Conservation (phyloP, 2,329 filamentous ascomycete genomes). For the Stemphylium vesicarium region DNA sequence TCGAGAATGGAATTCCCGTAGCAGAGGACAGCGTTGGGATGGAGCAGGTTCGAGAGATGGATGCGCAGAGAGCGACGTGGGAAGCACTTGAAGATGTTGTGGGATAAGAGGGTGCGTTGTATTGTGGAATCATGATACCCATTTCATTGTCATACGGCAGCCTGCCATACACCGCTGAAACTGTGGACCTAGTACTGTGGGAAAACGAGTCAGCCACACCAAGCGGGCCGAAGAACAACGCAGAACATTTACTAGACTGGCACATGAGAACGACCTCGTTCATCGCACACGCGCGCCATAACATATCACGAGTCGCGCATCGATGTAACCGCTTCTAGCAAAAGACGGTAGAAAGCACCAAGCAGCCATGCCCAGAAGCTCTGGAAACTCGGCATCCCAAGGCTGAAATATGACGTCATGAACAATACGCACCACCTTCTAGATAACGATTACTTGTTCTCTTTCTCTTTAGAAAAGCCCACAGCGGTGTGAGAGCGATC, state of each 20-base stretch:
- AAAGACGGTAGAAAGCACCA: too few species aligned
- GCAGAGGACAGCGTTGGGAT: conserved; percentile 17
- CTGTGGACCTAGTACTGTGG: not conserved
- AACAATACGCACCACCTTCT: too few species aligned
- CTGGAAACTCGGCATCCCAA: too few species aligned
- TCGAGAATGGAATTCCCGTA: conserved; percentile 10
- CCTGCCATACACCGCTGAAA: not conserved
- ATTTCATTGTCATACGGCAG: not conserved
- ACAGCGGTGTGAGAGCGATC: too few species aligned
- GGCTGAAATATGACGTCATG: too few species aligned
- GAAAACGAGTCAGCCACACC: too few species aligned
- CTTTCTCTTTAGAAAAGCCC: too few species aligned
- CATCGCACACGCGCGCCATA: not conserved
- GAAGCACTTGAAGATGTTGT: conserved; percentile 44
- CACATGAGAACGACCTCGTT: not conserved
- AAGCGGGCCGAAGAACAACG: too few species aligned
- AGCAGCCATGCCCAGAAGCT: too few species aligned
- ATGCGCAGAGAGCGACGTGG: conserved; percentile 47
- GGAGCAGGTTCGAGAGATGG: conserved; percentile 24
- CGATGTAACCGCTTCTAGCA: not conserved
- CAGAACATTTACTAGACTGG: too few species aligned
- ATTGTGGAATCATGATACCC: not conserved
- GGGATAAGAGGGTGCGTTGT: conserved; percentile 9
- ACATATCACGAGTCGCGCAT: not conserved
- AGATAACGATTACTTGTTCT: too few species aligned